Evolutionary conservation across 2,329 filamentous ascomycete species (phyloP).

Genomic region (Paecilomyces niveus): DNA sequence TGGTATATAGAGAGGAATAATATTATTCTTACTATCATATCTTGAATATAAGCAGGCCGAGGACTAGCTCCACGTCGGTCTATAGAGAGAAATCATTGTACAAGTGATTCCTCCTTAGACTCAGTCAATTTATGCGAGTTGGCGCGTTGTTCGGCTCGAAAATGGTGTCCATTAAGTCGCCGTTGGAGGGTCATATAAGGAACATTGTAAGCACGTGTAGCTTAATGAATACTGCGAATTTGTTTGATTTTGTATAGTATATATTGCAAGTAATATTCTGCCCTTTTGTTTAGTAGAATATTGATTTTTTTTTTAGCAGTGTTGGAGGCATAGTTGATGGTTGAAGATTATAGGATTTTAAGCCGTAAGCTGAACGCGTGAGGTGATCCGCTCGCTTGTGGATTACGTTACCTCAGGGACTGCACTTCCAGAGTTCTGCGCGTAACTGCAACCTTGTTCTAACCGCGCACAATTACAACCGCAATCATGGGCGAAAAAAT

Average conservation of each 20-base stretch:
- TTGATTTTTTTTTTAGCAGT: too few relatives aligned
- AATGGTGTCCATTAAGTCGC: not conserved
- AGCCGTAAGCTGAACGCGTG: too few relatives aligned
- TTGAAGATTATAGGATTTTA: too few relatives aligned
- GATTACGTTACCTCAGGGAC: too few relatives aligned
- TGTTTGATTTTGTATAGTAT: too few relatives aligned
- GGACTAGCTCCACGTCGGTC: not conserved
- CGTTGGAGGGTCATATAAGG: not conserved
- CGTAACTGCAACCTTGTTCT: not conserved
- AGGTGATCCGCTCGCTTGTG: too few relatives aligned
- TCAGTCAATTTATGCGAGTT: not conserved
- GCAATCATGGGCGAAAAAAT: not conserved
- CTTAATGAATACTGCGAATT: too few relatives aligned
- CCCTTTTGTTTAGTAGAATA: too few relatives aligned
- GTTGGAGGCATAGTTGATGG: too few relatives aligned
- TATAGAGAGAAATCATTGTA: not conserved
- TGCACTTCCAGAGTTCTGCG: too few relatives aligned
- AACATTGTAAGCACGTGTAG: too few relatives aligned
- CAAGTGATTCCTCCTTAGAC: not conserved
- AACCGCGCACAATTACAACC: not conserved
- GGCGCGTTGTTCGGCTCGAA: not conserved
- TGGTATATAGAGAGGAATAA: slow-evolving; percentile 7
- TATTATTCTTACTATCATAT: slow-evolving; percentile 1
- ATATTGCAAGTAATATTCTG: too few relatives aligned
- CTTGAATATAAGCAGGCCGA: not conserved